These are phyloP conservation scores for Wickerhamiella sorbophila DNA, from an alignment of 805 yeast genomes.

Conservation along the genomic window DNA sequence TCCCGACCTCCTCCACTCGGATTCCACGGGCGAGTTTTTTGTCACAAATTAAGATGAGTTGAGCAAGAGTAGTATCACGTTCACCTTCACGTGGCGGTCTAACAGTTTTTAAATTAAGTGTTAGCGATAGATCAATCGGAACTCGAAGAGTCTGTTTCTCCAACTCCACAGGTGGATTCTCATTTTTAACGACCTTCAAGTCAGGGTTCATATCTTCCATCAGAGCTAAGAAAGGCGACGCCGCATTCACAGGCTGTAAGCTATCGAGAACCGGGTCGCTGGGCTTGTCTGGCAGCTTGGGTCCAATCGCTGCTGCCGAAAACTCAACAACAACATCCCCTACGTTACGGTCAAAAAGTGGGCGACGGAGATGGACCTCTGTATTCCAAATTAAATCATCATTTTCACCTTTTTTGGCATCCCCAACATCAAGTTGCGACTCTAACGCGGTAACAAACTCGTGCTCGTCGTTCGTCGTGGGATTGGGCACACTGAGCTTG, in stretches of 20 bases:
- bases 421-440: not conserved
- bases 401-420: not conserved
- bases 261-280: not conserved
- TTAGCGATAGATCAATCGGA: not conserved
- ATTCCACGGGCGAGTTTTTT: conserved; percentile 3
- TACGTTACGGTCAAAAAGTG: not conserved
- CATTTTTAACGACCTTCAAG: not conserved
- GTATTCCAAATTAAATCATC: not conserved
- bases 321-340: not conserved
- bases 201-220: not conserved
- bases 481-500: not conserved
- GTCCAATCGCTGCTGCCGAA: not conserved
- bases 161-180: not conserved
- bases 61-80: conserved; percentile 17
- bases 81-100: conserved; percentile 4
- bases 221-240: not conserved
- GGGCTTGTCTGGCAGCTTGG: not conserved
- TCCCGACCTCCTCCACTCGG: conserved; percentile 4
- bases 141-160: not conserved
- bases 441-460: conserved; percentile 1
- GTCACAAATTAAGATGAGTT: conserved; percentile 13
- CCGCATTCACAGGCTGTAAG: not conserved
- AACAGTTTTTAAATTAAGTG: not conserved
- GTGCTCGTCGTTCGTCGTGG: not conserved
- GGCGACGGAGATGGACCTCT: not conserved